Conservation (phyloP, 352 stramenopile species). For the Phytophthora pluvialis region DNA sequence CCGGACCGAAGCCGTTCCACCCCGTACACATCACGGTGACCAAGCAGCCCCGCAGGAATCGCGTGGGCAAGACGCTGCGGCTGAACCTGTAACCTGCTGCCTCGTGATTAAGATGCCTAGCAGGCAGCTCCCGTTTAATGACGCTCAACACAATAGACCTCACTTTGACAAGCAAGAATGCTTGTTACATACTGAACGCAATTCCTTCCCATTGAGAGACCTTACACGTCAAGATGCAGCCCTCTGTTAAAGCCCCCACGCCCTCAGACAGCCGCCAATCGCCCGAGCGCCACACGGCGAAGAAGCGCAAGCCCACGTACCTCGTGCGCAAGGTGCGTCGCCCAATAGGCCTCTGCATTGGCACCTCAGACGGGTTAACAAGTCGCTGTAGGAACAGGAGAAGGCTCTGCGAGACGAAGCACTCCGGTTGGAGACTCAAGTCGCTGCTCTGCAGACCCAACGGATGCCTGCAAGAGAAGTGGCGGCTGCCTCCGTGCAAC, state of each 20-base stretch:
- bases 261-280: background rate
- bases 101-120: background rate
- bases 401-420: slow-evolving; percentile 18
- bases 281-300: background rate
- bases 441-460: slow-evolving; percentile 8
- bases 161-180: background rate
- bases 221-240: background rate
- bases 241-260: background rate
- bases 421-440: slow-evolving; percentile 11
- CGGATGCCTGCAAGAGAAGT: slow-evolving; percentile 1
- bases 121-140: background rate
- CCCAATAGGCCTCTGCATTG: background rate
- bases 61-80: slow-evolving; percentile 62
- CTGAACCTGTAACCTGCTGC: slow-evolving; percentile 45
- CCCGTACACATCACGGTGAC: slow-evolving; percentile 71
- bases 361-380: background rate
- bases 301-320: slow-evolving; percentile 38
- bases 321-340: slow-evolving; percentile 24
- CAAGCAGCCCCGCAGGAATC: slow-evolving; percentile 72
- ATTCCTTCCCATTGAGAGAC: background rate
- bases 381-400: slow-evolving; percentile 17
- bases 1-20: slow-evolving; percentile 48
- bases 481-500: background rate
- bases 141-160: slow-evolving; percentile 11
- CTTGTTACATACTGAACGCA: background rate